Base-by-base conservation (phyloP, 2,329 filamentous ascomycete genomes). In the Cadophora sp. region DNA sequence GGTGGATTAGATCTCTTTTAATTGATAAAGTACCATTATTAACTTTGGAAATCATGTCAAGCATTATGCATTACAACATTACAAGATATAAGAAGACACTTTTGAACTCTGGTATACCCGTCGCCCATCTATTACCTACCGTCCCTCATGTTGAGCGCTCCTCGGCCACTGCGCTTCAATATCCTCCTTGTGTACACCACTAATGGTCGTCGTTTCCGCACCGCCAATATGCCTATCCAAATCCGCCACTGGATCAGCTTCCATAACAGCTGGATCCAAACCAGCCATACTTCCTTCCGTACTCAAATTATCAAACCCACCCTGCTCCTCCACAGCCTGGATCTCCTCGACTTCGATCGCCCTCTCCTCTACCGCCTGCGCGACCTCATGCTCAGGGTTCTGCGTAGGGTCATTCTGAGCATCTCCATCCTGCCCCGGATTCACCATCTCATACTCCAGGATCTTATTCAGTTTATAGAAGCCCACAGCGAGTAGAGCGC, bases 391-490 rank as follows among this genome's bases (percentile, higher is more conserved):
- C 1, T 69, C 55, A 27, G 67, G 64, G 71, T 83, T 83, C 72
- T 80, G 78, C 11, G 81, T 82, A 6, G 81, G 81, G 72, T 83
- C 81, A 53, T 82, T 83, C 34, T 73, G 65, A 34, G 77, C 76
- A 67, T 83, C 81, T 27, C 81, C 81, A 70, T 84, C 82, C 29
- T 82, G 82, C 4, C 81, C 81, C 22, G 82, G 82, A 69, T 83
- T 84, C 19, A 80, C 82, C 80, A 83, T 83, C 76, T 83, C 78
- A 75, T 87, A 88, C 63, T 87, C 81, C 24, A 87, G 77, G 43
- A 79, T 74, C 76, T 85, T 86, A 67, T 88, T 78, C 4, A 84
- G 68, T 62, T 79, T 80, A 76, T 86, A 88, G 43, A 86, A 81
- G 9, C 65, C 79, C n/a, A 79, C 82, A 0, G 86, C 84, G 11